Evolutionary conservation across 2,329 filamentous ascomycete genomes (phyloP).

Genomic region (Cercospora canescens): DNA sequence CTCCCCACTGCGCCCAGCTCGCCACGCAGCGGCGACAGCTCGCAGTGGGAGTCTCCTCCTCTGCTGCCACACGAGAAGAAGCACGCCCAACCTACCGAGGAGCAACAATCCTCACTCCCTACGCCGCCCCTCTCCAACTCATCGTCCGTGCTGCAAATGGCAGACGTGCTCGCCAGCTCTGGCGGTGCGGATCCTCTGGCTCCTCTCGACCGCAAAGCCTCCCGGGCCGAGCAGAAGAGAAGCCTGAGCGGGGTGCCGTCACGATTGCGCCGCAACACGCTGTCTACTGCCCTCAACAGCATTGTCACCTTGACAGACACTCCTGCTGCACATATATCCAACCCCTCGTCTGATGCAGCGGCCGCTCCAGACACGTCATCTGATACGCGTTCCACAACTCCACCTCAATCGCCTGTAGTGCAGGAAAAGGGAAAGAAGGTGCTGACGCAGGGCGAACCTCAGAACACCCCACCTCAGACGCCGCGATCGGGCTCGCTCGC

Average conservation of each 20-base stretch:
- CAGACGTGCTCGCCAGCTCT: constrained; percentile 27
- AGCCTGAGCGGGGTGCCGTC: constrained; percentile 29
- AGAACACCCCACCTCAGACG: constrained; percentile 91
- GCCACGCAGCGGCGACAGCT: constrained; percentile 26
- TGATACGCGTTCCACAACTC: constrained; percentile 45
- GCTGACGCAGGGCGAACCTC: constrained; percentile 82
- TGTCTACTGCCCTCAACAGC: constrained; percentile 61
- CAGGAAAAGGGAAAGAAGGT: constrained; percentile 62
- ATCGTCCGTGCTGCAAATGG: constrained; percentile 38
- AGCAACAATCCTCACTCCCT: constrained; percentile 35
- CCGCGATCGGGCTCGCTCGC: constrained; percentile 80
- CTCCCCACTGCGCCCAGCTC: constrained; percentile 40
- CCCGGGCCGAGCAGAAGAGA: constrained; percentile 27
- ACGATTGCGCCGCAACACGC: constrained; percentile 38
- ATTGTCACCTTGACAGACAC: constrained; percentile 60
- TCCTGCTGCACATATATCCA: constrained; percentile 70
- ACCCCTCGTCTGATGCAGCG: constrained; percentile 58
- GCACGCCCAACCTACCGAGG: constrained; percentile 17
- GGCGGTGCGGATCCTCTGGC: constrained; percentile 18
- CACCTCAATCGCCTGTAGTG: constrained; percentile 46
- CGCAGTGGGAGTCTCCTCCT: constrained; percentile 31
- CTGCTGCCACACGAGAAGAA: constrained; percentile 40
- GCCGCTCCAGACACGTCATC: constrained; percentile 54
- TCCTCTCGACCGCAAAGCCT: constrained; percentile 28
- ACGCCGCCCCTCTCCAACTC: constrained; percentile 44